A percentile compares a stretch with the other conserved stretches of the same genome.
phyloP scores from a whole-genome alignment of 768 basidiomycete genomes.

The Macrolepiota fuliginosa region DNA sequence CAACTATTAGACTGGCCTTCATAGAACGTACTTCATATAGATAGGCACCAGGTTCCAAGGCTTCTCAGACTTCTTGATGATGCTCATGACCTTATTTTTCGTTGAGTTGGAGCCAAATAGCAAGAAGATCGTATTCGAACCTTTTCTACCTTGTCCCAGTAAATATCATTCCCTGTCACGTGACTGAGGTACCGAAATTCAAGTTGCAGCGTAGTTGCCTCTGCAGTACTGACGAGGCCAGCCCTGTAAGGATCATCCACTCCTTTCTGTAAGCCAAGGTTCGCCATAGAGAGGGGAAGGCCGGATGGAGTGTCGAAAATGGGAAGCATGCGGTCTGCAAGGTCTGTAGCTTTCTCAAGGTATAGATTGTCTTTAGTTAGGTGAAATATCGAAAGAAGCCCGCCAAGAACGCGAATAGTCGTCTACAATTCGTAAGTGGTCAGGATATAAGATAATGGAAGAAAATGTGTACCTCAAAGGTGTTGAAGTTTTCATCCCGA shows the following conservation, averaged over 20 bases:
- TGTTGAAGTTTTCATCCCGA: slow-evolving; percentile 77
- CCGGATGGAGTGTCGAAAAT: slow-evolving; percentile 83
- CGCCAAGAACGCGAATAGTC: slow-evolving; percentile 90
- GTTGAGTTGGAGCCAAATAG: neutral
- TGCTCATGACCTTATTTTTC: slow-evolving; percentile 51
- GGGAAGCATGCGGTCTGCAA: slow-evolving; percentile 80
- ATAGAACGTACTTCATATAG: slow-evolving; percentile 63
- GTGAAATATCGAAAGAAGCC: slow-evolving; percentile 83
- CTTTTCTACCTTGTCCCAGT: slow-evolving; percentile 82
- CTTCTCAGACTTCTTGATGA: slow-evolving; percentile 58
- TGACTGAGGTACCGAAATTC: slow-evolving; percentile 85
- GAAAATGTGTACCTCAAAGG: slow-evolving; percentile 72
- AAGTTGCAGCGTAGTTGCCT: slow-evolving; percentile 84
- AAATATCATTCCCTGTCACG: slow-evolving; percentile 72
- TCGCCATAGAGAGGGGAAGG: slow-evolving; percentile 74
- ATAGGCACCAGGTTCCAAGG: slow-evolving; percentile 79
- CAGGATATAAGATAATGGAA: neutral
- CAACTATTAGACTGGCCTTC: neutral
- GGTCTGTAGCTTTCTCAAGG: slow-evolving; percentile 75
- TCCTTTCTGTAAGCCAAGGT: slow-evolving; percentile 62
- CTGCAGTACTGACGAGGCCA: slow-evolving; percentile 76
- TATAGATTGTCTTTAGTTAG: slow-evolving; percentile 76
- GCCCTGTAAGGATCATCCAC: slow-evolving; percentile 57
- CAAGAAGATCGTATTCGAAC: slow-evolving; percentile 31
- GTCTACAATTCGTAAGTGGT: slow-evolving; percentile 48